phyloP scores from a whole-genome alignment of 2,329 filamentous ascomycete genomes.

The Ceratocystis eucalypticola region DNA sequence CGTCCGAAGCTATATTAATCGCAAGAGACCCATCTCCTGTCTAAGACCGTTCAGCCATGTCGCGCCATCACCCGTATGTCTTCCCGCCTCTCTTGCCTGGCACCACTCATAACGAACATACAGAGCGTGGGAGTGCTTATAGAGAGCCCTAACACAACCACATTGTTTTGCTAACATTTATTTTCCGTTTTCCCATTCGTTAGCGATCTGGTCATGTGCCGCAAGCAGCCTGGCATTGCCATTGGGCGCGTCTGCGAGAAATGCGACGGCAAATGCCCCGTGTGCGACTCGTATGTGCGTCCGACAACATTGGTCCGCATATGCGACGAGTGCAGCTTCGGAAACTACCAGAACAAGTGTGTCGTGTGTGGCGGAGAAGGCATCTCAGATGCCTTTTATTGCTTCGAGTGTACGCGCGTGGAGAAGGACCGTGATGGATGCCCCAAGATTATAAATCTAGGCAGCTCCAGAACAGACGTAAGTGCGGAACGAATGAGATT shows the following conservation, averaged over 20 bases:
- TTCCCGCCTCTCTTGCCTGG: background rate
- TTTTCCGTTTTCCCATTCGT: background rate
- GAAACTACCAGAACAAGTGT: constrained; percentile 99
- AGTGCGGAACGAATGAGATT: constrained; percentile 23
- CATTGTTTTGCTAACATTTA: background rate
- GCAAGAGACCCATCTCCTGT: background rate
- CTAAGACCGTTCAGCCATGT: constrained; percentile 44
- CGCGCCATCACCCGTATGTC: constrained; percentile 79
- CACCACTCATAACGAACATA: background rate
- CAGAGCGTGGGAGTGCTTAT: background rate
- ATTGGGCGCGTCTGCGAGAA: constrained; percentile 99
- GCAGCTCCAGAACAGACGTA: constrained; percentile 88
- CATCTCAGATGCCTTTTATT: constrained; percentile 97
- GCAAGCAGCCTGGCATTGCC: constrained; percentile 92
- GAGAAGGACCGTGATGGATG: constrained; percentile 97
- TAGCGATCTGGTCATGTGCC: constrained; percentile 97
- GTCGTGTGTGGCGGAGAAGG: constrained; percentile 97
- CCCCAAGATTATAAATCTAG: constrained; percentile 98
- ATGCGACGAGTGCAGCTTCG: constrained; percentile 98
- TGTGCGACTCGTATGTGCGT: constrained; percentile 97
- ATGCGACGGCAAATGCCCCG: constrained; percentile 97
- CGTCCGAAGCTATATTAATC: background rate
- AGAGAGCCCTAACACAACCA: background rate
- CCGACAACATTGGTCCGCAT: constrained; percentile 95
- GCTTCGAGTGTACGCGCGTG: constrained; percentile 92